Evolutionary conservation across 2,329 filamentous ascomycete genomes (phyloP).

Genomic region (Ophiocordyceps robertsii): DNA sequence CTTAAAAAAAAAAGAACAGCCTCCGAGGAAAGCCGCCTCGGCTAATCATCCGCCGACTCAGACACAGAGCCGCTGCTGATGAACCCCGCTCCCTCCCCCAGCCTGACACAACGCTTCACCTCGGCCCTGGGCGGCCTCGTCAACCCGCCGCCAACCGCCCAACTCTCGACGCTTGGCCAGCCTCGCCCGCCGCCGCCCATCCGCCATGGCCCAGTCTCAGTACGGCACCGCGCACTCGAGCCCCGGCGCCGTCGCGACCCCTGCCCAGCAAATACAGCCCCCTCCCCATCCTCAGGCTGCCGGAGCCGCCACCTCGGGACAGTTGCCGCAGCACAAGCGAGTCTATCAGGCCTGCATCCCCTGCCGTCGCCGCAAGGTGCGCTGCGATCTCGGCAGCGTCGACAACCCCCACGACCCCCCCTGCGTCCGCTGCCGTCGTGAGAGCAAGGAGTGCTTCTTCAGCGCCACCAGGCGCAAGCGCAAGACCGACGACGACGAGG

Average conservation of each 20-base stretch:
- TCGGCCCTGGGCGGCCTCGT: slow-evolving; percentile 12
- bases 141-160: slow-evolving; percentile 22
- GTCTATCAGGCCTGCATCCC: slow-evolving; percentile 53
- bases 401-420: slow-evolving; percentile 91
- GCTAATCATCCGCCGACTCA: background rate
- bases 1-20: background rate
- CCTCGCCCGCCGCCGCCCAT: background rate
- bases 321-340: slow-evolving; percentile 37
- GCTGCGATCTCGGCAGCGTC: slow-evolving; percentile 57
- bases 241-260: slow-evolving; percentile 7
- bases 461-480: slow-evolving; percentile 88
- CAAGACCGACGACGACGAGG: slow-evolving; percentile 51
- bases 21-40: background rate
- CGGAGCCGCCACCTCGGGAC: background rate
- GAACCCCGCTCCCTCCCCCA: slow-evolving; percentile 3
- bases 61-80: slow-evolving; percentile 1
- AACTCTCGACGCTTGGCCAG: background rate
- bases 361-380: slow-evolving; percentile 47
- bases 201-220: slow-evolving; percentile 9
- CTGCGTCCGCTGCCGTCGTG: slow-evolving; percentile 83
- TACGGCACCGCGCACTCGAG: slow-evolving; percentile 7
- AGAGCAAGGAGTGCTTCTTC: slow-evolving; percentile 96
- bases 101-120: background rate
- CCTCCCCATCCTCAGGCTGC: background rate
- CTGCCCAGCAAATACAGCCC: slow-evolving; percentile 2